Percentiles rank a stretch among this genome's conserved stretches.
Conservation (phyloP, 164 flowering plant genomes). For the Echeveria elegans region DNA sequence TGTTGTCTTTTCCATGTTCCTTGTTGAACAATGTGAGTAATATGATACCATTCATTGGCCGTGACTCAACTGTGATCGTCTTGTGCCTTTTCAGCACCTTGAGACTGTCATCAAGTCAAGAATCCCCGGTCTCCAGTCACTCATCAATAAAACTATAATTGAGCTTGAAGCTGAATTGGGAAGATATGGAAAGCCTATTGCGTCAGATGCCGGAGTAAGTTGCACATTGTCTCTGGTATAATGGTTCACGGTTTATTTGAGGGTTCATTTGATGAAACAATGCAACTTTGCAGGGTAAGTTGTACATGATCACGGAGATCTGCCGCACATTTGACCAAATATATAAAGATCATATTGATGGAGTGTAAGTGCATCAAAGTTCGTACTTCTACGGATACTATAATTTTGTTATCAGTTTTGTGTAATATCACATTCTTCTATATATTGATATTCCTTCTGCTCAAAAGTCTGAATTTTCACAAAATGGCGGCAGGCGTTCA, state of each 20-base stretch:
- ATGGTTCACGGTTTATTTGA: background rate
- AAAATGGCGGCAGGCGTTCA: background rate
- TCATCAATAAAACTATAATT: background rate
- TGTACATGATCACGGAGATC: background rate
- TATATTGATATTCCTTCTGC: background rate
- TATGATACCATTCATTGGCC: background rate
- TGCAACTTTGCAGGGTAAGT: background rate
- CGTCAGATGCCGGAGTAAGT: background rate
- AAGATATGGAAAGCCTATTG: background rate
- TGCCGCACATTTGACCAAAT: background rate
- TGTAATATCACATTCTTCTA: too few species aligned
- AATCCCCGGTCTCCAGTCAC: background rate
- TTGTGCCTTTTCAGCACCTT: background rate
- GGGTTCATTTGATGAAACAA: background rate
- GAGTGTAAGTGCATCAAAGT: background rate
- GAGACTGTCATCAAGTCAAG: background rate
- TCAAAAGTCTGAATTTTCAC: background rate
- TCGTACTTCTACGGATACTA: background rate
- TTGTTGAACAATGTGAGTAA: background rate
- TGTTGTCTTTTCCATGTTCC: too few species aligned
- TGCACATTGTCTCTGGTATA: background rate
- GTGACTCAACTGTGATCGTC: too few species aligned
- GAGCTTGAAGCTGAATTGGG: background rate
- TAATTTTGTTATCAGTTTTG: too few species aligned
- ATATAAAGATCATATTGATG: background rate